Evolutionary conservation across 192 early-diverging fungal genomes (phyloP), one percentile per base, ranked within the genome.

Genomic region (Umbelopsis isabellina): DNA sequence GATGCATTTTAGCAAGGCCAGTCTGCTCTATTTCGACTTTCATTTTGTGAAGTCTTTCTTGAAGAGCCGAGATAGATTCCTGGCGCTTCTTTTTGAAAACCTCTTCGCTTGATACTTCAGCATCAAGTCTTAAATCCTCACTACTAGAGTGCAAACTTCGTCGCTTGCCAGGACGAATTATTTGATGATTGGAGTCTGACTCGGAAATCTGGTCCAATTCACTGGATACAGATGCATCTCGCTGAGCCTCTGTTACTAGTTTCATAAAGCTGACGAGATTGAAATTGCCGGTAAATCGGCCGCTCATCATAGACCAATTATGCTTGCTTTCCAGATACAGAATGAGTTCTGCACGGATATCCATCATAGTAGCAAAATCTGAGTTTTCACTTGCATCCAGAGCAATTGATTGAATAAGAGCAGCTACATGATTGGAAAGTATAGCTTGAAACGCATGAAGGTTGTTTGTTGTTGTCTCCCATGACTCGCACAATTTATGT

Each of bases 1-100:
- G 27, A 18, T 61, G 10, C 25, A 61, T 16, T 61, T 7, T 61
- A 35, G 33, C 55, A 61, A 61, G 55, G n/a, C 55, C 55, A 61
- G 27, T 30, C 25, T 61, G 25, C 27, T 61, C 55, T 61, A 61
- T 61, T n/a, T 61, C 55, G 33, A 61, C 55, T 61, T 61, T 61
- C 55, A 61, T 61, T 25, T 35, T 61, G 30, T 61, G 27, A 18
- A 61, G 55, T 61, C 16, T 35, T 35, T 61, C 55, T 35, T 61
- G 55, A 61, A 61, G 55, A 18, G 55, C 55, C 33, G 55, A 35
- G 18, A 61, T 61, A 18, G 55, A 61, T 61, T 61, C 27, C 55
- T 61, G 55, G 1, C 55, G 55, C 30, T 61, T 61, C 25, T 30
- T 61, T 35, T 61, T 61, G 11, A 30, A 25, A 6, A 18, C 27